phyloP scores from a whole-genome alignment of 257 asterid genomes.

The Fraxinus excelsior region DNA sequence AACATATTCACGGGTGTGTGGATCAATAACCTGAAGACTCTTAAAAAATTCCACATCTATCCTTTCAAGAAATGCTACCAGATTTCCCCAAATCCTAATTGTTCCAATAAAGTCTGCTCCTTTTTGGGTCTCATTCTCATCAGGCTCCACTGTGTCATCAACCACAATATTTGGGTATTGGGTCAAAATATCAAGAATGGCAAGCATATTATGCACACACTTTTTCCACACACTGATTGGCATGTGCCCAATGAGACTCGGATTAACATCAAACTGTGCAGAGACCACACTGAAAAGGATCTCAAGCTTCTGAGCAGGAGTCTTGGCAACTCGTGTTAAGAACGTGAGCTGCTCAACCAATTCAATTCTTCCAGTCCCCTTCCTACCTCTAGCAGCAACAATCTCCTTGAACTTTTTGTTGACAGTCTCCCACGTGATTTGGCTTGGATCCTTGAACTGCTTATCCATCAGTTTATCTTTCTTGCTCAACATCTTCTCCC shows the following conservation, averaged over 20 bases:
- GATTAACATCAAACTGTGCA: conserved; percentile 91
- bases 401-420: conserved; percentile 93
- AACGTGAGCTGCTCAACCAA: conserved; percentile 95
- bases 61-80: conserved; percentile 88
- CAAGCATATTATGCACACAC: conserved; percentile 73
- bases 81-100: conserved; percentile 90
- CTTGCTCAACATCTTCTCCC: conserved; percentile 88
- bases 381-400: conserved; percentile 86
- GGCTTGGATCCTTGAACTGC: conserved; percentile 87
- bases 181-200: conserved; percentile 72
- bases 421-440: conserved; percentile 91
- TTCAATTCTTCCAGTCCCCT: conserved; percentile 93
- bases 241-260: conserved; percentile 89
- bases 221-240: conserved; percentile 94
- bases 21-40: conserved; percentile 96
- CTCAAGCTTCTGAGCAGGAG: conserved; percentile 98
- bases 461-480: conserved; percentile 90
- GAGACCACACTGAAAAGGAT: conserved; percentile 87
- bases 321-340: conserved; percentile 87
- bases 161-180: conserved; percentile 87
- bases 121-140: conserved; percentile 91
- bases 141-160: conserved; percentile 86
- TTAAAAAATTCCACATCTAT: conserved; percentile 87
- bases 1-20: conserved; percentile 91
- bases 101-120: conserved; percentile 75